Conservation (phyloP, 2,329 filamentous ascomycete species). For the Canariomyces notabilis region DNA sequence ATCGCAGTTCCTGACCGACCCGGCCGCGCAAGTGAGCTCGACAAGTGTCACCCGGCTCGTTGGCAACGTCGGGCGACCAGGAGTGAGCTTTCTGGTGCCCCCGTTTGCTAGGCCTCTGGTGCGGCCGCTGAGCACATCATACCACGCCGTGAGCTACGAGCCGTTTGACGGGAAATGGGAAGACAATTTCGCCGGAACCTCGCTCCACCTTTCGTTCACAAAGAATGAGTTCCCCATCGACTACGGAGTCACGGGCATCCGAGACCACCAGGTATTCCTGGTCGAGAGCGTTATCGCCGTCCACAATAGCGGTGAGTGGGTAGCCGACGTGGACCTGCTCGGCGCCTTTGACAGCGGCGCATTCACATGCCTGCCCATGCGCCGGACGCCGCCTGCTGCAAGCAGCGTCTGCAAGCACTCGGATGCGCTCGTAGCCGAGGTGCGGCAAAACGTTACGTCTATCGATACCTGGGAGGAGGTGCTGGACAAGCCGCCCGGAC, state of each 20-base stretch:
- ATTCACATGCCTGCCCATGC: too few species aligned
- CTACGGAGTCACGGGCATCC: background rate
- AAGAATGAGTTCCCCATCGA: background rate
- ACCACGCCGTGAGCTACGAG: background rate
- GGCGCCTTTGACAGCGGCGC: too few species aligned
- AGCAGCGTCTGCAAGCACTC: too few species aligned
- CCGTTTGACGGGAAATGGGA: slow-evolving; percentile 1
- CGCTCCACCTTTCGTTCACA: slow-evolving; percentile 11
- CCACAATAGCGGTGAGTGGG: slow-evolving; percentile 2
- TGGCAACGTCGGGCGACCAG: slow-evolving; percentile 1
- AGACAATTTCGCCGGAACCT: slow-evolving; percentile 5
- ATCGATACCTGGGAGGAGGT: too few species aligned
- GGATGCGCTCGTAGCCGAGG: too few species aligned
- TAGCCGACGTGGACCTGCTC: slow-evolving; percentile 7
- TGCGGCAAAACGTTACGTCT: too few species aligned
- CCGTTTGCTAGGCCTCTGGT: too few species aligned
- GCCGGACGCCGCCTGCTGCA: too few species aligned
- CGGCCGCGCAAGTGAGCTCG: background rate
- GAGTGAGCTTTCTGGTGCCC: slow-evolving; percentile 3
- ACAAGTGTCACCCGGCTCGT: background rate
- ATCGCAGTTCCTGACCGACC: background rate
- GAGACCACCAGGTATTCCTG: slow-evolving; percentile 1
- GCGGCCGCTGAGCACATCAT: too few species aligned
- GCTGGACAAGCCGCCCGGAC: too few species aligned
- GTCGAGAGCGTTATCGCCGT: slow-evolving; percentile 8